A percentile compares a stretch with the other conserved stretches of the same genome.
phyloP scores from a whole-genome alignment of 164 flowering plant genomes.

The Vitis rupestris region DNA sequence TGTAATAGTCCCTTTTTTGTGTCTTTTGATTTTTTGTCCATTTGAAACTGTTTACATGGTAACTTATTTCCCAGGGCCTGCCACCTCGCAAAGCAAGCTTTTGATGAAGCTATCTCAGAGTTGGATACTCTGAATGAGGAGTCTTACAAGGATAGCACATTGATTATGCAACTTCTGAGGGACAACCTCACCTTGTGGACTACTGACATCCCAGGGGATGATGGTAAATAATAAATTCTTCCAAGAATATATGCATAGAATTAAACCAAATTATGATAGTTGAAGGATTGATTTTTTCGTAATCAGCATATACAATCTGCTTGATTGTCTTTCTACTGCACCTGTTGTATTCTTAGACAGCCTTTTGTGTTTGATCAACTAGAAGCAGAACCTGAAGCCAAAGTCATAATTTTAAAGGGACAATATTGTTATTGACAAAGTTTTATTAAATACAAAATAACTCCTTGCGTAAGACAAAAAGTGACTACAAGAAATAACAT shows the following conservation, averaged over 20 bases:
- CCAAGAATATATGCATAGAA: not conserved
- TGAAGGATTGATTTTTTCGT: no score
- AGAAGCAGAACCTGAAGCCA: no score
- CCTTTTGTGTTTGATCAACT: no score
- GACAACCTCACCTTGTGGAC: constrained; percentile 42
- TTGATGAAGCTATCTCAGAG: constrained; percentile 44
- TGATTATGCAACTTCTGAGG: constrained; percentile 41
- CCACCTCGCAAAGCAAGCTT: constrained; percentile 38
- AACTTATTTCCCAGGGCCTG: constrained; percentile 26
- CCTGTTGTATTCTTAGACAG: not conserved
- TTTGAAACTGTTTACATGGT: not conserved
- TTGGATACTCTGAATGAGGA: constrained; percentile 33
- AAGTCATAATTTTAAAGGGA: no score
- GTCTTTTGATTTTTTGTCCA: not conserved
- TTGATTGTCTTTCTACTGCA: not conserved
- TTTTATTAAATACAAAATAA: no score
- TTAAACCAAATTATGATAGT: no score
- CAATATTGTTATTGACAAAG: no score
- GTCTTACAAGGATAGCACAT: constrained; percentile 41
- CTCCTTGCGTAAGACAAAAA: no score
- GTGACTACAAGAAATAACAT: no score
- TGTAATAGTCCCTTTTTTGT: not conserved
- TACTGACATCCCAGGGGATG: constrained; percentile 38
- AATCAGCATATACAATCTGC: no score
- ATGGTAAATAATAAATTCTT: constrained; percentile 17